These are phyloP conservation scores for Fusarium verrucosum DNA, from an alignment of 2,329 filamentous ascomycete genomes.

Conservation along the genomic window DNA sequence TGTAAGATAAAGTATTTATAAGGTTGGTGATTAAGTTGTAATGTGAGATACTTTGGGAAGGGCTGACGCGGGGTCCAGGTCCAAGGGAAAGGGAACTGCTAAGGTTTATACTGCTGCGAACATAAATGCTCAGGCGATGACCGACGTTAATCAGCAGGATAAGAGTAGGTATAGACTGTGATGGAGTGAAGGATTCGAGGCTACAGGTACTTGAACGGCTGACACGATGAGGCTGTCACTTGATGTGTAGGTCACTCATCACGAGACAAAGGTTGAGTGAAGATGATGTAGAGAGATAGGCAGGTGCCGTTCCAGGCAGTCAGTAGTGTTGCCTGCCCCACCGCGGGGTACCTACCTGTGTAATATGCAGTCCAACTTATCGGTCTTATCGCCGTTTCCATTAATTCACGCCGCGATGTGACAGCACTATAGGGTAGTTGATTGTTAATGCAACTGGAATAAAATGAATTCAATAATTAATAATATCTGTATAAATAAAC, in stretches of 20 bases:
- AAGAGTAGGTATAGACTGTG: not conserved
- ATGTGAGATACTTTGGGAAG: not conserved
- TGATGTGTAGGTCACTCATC: constrained; percentile 37
- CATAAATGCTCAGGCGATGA: not conserved
- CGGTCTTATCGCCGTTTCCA: constrained; percentile 17
- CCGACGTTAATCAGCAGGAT: not conserved
- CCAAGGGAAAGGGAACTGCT: constrained; percentile 5
- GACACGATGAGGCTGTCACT: constrained; percentile 41
- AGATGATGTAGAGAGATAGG: constrained; percentile 39
- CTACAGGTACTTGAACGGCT: constrained; percentile 19
- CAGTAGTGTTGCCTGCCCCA: constrained; percentile 34
- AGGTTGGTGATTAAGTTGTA: not conserved
- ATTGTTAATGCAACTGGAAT: not conserved
- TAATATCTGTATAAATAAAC: not conserved
- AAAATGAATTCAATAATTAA: no score
- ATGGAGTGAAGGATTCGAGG: not conserved
- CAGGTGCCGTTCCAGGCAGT: constrained; percentile 25
- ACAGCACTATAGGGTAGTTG: constrained; percentile 7
- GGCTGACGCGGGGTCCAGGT: constrained; percentile 28
- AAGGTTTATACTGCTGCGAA: constrained; percentile 15
- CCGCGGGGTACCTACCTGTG: constrained; percentile 36
- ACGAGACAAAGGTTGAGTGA: constrained; percentile 23
- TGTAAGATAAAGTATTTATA: not conserved
- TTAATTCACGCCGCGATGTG: not conserved
- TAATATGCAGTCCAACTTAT: not conserved